A percentile compares a stretch with the other conserved stretches of the same genome.
These are phyloP conservation scores for Gossypium davidsonii DNA, from an alignment of 441 rosid genomes.

Conservation along the genomic window DNA sequence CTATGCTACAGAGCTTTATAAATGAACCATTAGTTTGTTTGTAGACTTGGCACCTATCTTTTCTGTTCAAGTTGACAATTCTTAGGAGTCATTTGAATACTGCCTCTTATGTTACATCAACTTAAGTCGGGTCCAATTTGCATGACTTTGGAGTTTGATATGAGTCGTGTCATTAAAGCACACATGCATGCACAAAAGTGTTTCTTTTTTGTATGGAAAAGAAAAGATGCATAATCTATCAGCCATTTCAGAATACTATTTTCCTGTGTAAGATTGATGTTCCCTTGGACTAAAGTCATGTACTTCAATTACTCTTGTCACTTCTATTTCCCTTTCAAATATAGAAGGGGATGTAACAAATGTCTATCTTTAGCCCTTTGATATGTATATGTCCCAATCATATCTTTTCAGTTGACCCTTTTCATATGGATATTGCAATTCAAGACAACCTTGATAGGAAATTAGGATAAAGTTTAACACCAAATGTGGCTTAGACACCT, in stretches of 20 bases:
- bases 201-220: neutral
- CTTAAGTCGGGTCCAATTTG: neutral
- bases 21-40: conserved; percentile 6
- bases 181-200: neutral
- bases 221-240: neutral
- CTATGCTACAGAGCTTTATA: neutral
- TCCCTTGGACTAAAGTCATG: conserved; percentile 8
- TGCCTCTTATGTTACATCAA: neutral
- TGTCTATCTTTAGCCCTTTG: neutral
- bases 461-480: neutral
- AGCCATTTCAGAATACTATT: neutral
- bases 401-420: neutral
- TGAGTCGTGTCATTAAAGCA: neutral
- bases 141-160: neutral
- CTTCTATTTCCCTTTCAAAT: neutral
- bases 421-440: conserved; percentile 1
- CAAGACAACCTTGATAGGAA: neutral
- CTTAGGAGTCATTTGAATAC: neutral
- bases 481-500: neutral
- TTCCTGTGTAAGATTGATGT: neutral
- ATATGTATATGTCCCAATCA: neutral
- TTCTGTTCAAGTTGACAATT: neutral
- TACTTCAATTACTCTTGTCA: neutral
- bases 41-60: neutral
- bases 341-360: neutral